phyloP scores from a whole-genome alignment of 2,329 filamentous ascomycete species.

The Penicillium occitanis region DNA sequence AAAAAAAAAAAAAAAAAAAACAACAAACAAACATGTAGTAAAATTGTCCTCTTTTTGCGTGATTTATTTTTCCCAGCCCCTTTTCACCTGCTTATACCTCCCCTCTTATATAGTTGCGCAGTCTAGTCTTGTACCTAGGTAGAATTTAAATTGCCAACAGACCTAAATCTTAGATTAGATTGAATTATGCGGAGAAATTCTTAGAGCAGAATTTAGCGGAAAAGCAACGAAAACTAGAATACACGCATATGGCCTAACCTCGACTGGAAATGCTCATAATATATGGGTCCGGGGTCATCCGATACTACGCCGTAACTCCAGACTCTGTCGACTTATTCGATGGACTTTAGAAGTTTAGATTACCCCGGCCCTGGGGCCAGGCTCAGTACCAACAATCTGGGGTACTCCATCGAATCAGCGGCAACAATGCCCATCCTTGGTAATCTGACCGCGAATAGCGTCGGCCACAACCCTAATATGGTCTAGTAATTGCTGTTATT shows the following conservation, averaged over 20 bases:
- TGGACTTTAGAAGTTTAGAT: background rate
- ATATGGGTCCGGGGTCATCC: slow-evolving; percentile 11
- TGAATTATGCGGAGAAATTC: slow-evolving; percentile 1
- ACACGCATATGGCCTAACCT: background rate
- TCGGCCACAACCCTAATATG: background rate
- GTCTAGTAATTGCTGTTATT: background rate
- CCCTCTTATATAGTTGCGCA: background rate
- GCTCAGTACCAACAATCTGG: slow-evolving; percentile 8
- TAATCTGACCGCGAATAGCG: slow-evolving; percentile 1
- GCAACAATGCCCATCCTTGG: background rate
- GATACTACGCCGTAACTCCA: slow-evolving; percentile 1
- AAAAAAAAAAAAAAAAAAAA: no score
- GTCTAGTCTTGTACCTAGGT: background rate
- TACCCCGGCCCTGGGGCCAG: background rate
- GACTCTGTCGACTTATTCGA: background rate
- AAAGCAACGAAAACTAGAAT: background rate
- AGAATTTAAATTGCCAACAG: background rate
- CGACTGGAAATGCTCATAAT: background rate
- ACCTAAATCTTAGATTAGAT: background rate
- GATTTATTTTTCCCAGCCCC: background rate
- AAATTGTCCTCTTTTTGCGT: background rate
- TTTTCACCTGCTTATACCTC: background rate
- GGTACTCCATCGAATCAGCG: slow-evolving; percentile 12
- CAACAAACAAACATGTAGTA: background rate
- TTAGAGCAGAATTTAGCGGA: background rate